A percentile compares a stretch with the other conserved stretches of the same genome.
These are phyloP conservation scores for Purshia tridentata DNA, from an alignment of 306 rosid genomes.

Conservation along the genomic window DNA sequence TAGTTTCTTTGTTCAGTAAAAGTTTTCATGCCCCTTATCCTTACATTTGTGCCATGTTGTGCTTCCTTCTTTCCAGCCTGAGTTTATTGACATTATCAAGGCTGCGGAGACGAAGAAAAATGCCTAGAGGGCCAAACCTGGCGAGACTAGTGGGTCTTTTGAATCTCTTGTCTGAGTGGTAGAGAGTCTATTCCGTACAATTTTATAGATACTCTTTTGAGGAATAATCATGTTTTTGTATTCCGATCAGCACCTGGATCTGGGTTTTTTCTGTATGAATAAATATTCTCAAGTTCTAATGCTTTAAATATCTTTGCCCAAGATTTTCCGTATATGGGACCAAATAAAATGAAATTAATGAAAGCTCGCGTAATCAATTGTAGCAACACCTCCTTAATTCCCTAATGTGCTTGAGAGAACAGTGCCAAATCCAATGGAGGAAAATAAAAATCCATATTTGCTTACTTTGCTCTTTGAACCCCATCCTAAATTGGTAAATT, in stretches of 20 bases:
- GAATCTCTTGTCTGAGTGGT: constrained; percentile 5
- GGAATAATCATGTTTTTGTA: constrained; percentile 14
- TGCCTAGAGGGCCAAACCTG: constrained; percentile 17
- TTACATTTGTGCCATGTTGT: background rate
- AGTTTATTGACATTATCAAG: constrained; percentile 49
- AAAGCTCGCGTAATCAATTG: background rate
- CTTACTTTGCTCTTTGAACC: no score
- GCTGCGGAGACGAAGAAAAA: constrained; percentile 40
- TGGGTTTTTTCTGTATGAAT: constrained; percentile 21
- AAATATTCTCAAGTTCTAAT: background rate
- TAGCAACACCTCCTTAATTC: no score
- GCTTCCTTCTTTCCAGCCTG: constrained; percentile 29
- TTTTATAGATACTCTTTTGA: constrained; percentile 3
- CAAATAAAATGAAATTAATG: background rate
- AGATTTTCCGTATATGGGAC: background rate
- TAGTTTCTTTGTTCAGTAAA: background rate
- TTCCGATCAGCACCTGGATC: constrained; percentile 15
- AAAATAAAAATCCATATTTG: no score
- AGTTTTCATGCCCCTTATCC: background rate
- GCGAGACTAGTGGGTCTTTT: constrained; percentile 17
- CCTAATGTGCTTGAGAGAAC: no score
- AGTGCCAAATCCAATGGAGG: no score
- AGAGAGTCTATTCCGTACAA: constrained; percentile 15
- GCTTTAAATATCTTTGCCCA: background rate
- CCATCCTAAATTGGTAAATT: no score